Percentiles rank a stretch among this genome's conserved stretches.
Conservation (phyloP, 1,284 basidiomycete species). For the Sporisorium sorghi region DNA sequence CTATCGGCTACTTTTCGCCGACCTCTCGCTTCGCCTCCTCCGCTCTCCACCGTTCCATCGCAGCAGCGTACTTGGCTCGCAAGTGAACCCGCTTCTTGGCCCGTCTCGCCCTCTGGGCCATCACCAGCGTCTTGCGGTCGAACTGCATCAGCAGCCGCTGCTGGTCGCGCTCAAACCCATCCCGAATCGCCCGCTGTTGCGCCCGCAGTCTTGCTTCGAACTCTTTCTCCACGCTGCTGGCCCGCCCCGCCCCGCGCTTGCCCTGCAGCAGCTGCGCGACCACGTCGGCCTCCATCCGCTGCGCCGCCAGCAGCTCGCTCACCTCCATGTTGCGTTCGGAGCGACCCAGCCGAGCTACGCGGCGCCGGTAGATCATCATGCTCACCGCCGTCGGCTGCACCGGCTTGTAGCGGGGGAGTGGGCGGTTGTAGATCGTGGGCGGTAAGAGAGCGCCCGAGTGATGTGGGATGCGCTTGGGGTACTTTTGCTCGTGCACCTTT, state of each 20-base stretch:
- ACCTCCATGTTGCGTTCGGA: conserved; percentile 43
- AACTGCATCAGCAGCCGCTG: conserved; percentile 51
- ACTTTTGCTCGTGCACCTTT: conserved; percentile 37
- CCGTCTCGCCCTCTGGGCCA: conserved; percentile 53
- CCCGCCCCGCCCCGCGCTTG: background rate
- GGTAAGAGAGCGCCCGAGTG: conserved; percentile 63
- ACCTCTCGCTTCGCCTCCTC: background rate
- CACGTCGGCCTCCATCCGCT: conserved; percentile 8
- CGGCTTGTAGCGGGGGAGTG: conserved; percentile 66
- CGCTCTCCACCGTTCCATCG: conserved; percentile 21
- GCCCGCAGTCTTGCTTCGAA: conserved; percentile 15
- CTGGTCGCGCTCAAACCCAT: conserved; percentile 50
- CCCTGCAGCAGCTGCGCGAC: conserved; percentile 8
- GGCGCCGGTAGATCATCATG: conserved; percentile 65
- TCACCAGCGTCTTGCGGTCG: conserved; percentile 45
- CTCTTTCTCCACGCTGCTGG: background rate
- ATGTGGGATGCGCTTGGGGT: conserved; percentile 45
- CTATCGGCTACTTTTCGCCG: background rate
- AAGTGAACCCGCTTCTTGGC: conserved; percentile 41
- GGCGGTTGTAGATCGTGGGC: conserved; percentile 59
- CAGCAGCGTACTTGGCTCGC: conserved; percentile 20
- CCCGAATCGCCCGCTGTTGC: conserved; percentile 13
- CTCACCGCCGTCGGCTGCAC: conserved; percentile 59
- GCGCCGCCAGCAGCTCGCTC: conserved; percentile 38
- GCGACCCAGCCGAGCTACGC: conserved; percentile 42